phyloP scores from a whole-genome alignment of 2,329 filamentous ascomycete species.

The Arthrobotrys sinensis region DNA sequence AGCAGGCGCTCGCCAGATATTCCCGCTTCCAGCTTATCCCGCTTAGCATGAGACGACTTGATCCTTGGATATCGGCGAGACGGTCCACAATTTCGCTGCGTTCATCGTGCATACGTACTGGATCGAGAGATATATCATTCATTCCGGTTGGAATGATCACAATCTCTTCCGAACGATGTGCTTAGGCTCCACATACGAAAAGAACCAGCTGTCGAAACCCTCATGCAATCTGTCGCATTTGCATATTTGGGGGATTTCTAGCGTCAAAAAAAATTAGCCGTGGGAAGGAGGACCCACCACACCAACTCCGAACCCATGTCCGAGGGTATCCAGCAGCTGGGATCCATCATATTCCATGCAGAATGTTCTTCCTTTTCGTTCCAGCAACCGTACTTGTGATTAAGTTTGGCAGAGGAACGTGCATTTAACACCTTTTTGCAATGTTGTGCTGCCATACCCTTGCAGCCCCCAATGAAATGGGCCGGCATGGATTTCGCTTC shows the following conservation, averaged over 20 bases:
- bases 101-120: slow-evolving; percentile 3
- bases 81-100: slow-evolving; percentile 7
- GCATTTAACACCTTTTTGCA: slow-evolving; percentile 35
- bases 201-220: slow-evolving; percentile 20
- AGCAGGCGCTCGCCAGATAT: slow-evolving; percentile 36
- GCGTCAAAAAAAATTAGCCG: slow-evolving; percentile 54
- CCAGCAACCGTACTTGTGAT: slow-evolving; percentile 26
- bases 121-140: slow-evolving; percentile 15
- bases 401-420: slow-evolving; percentile 21
- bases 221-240: slow-evolving; percentile 16
- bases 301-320: slow-evolving; percentile 46
- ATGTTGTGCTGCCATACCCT: slow-evolving; percentile 14
- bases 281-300: slow-evolving; percentile 47
- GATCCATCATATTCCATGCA: slow-evolving; percentile 35
- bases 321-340: slow-evolving; percentile 26
- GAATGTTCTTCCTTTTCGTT: slow-evolving; percentile 23
- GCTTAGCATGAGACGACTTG: slow-evolving; percentile 12
- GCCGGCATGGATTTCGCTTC: slow-evolving; percentile 43
- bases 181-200: slow-evolving; percentile 11
- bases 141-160: slow-evolving; percentile 24
- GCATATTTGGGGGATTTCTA: slow-evolving; percentile 20
- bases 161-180: background rate
- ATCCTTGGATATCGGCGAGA: slow-evolving; percentile 30
- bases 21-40: slow-evolving; percentile 44
- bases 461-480: slow-evolving; percentile 3